Evolutionary conservation across 2,329 filamentous ascomycete genomes (phyloP).

Genomic region (Colletotrichum echinochloae): DNA sequence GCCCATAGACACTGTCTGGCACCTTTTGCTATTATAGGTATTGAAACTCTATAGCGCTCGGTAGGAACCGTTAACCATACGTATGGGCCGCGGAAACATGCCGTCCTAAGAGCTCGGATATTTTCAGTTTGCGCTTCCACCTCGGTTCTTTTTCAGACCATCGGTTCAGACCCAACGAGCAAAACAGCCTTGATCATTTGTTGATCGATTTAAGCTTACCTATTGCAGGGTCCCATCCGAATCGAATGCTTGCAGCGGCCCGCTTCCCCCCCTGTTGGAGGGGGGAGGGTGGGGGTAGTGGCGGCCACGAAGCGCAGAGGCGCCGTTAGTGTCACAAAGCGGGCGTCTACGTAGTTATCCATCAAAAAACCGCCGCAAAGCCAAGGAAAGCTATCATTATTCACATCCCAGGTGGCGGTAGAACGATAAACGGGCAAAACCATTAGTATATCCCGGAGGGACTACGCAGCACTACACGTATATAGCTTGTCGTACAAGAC

Average conservation of each 20-base stretch:
- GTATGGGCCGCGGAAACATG: background rate
- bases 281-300: too few species aligned
- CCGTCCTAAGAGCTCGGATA: background rate
- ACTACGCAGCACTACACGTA: slow-evolving; percentile 52
- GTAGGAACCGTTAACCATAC: background rate
- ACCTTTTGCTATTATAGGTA: background rate
- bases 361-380: too few species aligned
- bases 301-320: background rate
- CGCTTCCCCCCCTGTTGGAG: background rate
- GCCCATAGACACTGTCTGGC: background rate
- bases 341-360: background rate
- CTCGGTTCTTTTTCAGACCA: background rate
- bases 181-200: background rate
- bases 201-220: background rate
- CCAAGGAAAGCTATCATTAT: background rate
- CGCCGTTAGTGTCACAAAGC: background rate
- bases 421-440: slow-evolving; percentile 29
- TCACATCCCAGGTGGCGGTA: background rate
- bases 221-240: background rate
- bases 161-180: background rate
- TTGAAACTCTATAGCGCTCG: background rate
- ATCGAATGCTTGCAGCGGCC: background rate
- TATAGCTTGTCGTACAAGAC: slow-evolving; percentile 53
- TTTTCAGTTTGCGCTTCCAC: background rate
- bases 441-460: slow-evolving; percentile 43